Conservation (phyloP, 1,284 basidiomycete genomes). For the Ustilago vetiveriae region DNA sequence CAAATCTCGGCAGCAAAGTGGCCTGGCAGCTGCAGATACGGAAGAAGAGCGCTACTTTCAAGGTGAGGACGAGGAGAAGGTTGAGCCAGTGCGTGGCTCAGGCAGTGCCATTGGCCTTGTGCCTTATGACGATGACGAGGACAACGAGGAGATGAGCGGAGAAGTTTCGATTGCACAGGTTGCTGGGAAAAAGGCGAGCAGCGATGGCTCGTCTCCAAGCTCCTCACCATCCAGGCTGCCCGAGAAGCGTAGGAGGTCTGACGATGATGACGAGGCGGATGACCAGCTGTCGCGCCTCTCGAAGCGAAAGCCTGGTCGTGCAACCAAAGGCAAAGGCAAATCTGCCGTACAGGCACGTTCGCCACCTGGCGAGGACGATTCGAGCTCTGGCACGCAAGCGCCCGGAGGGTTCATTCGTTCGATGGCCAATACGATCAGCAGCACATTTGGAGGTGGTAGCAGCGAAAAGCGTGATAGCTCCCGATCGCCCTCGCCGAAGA, state of each 20-base stretch:
- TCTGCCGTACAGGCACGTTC: conserved; percentile 5
- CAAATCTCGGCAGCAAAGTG: conserved; percentile 39
- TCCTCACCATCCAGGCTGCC: conserved; percentile 70
- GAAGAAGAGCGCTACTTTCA: conserved; percentile 90
- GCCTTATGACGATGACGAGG: conserved; percentile 78
- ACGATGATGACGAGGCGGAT: conserved; percentile 44
- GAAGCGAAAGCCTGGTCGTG: conserved; percentile 41
- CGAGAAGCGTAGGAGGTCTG: conserved; percentile 70
- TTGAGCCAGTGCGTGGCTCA: conserved; percentile 67
- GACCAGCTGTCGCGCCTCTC: conserved; percentile 44
- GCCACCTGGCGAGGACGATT: conserved; percentile 7
- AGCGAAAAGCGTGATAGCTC: conserved; percentile 25
- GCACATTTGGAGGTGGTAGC: conserved; percentile 29
- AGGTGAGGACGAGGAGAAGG: conserved; percentile 75
- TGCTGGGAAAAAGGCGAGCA: neutral
- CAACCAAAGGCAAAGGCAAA: conserved; percentile 28
- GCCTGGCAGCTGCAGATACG: conserved; percentile 73
- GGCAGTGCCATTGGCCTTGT: conserved; percentile 73
- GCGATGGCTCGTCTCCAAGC: conserved; percentile 55
- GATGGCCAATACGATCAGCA: conserved; percentile 45
- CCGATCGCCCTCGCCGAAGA: conserved; percentile 28
- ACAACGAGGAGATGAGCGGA: conserved; percentile 42
- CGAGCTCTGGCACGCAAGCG: conserved; percentile 5
- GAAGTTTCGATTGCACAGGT: conserved; percentile 9
- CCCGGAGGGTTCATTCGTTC: conserved; percentile 43